Base-by-base conservation (phyloP, 805 yeast species). In the Kuraishia ogatae region DNA sequence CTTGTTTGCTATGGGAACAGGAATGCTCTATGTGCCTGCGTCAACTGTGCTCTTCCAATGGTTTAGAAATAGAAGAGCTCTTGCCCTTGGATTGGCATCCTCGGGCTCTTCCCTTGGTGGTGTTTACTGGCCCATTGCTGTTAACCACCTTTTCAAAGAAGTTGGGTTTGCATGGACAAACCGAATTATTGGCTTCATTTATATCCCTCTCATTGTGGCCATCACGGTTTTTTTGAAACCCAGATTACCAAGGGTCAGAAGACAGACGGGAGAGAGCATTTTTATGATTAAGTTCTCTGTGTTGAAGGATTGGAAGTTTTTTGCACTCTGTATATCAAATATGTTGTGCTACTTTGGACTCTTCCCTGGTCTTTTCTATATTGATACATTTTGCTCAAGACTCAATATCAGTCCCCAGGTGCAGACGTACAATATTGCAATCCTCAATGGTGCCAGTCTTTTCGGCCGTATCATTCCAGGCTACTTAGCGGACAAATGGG, bases 61-160 rank as follows among this genome's bases (percentile, higher is more conserved):
- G 81, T 81, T 81, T 61, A 68, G 71, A 51, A 69, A 68, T 35
- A 67, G 66, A 29, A 66, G 75, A 48, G 75, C 81, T 1, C 66
- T 78, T 29, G 82, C 82, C 2, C 65, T 74, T 61, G 84, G 84
- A 2, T 68, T 81, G 19, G 65, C 71, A 2, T 75, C 75, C 11
- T 62, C 77, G 1, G 85, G 85, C 1, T 70, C 81, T 8, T 80
- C 81, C 19, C 56, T 77, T 1, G 85, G 84, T 4, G 84, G 84
- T 19, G 64, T 80, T 6, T 66, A 74, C 20, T 78, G 73, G 63
- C 74, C 82, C 11, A 69, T 80, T 58, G 71, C 71, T 48, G 62
- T 76, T 50, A 61, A 58, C 15, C 28, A 20, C 15, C 35, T 49
- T 8, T 35, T 35, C 43, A 5, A 68, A 50, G 61, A 58, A 17